Conservation (phyloP, 2,329 filamentous ascomycete species). For the Sarocladium kiliense region DNA sequence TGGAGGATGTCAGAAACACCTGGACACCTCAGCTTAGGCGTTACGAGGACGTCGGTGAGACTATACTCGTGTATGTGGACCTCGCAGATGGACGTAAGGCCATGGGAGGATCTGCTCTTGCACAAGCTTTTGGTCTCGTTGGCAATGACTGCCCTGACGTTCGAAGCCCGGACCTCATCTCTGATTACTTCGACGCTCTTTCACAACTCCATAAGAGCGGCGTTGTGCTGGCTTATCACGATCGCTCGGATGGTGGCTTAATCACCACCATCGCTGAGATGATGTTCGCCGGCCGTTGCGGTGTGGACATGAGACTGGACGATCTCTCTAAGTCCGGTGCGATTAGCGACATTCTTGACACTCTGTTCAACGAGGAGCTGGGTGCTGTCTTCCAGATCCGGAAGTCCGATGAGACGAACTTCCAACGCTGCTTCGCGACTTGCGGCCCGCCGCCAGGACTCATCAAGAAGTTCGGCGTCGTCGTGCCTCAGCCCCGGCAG, state of each 20-base stretch:
- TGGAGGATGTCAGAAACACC: slow-evolving; percentile 75
- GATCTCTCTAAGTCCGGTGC: slow-evolving; percentile 58
- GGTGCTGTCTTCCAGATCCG: slow-evolving; percentile 94
- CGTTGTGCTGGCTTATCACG: slow-evolving; percentile 85
- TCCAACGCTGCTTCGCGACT: slow-evolving; percentile 85
- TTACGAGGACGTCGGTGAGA: slow-evolving; percentile 82
- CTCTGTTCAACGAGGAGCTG: slow-evolving; percentile 93
- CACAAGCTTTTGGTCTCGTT: slow-evolving; percentile 82
- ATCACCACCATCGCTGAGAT: slow-evolving; percentile 90
- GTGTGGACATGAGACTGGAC: slow-evolving; percentile 80
- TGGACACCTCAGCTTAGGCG: slow-evolving; percentile 90
- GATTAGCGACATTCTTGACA: slow-evolving; percentile 61
- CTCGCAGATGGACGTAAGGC: slow-evolving; percentile 75
- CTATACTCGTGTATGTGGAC: slow-evolving; percentile 84
- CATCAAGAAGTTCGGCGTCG: slow-evolving; percentile 77
- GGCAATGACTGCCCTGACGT: slow-evolving; percentile 84
- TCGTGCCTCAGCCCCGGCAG: slow-evolving; percentile 66
- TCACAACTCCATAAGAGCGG: slow-evolving; percentile 54
- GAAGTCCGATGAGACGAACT: slow-evolving; percentile 75
- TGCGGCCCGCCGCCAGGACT: slow-evolving; percentile 78
- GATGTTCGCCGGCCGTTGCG: slow-evolving; percentile 95
- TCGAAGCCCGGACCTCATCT: slow-evolving; percentile 71
- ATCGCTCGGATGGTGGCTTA: slow-evolving; percentile 87
- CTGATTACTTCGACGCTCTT: slow-evolving; percentile 88
- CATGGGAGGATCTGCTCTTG: slow-evolving; percentile 84